Evolutionary conservation across 257 asterid genomes (phyloP).

Genomic region (Nicotiana paniculata): DNA sequence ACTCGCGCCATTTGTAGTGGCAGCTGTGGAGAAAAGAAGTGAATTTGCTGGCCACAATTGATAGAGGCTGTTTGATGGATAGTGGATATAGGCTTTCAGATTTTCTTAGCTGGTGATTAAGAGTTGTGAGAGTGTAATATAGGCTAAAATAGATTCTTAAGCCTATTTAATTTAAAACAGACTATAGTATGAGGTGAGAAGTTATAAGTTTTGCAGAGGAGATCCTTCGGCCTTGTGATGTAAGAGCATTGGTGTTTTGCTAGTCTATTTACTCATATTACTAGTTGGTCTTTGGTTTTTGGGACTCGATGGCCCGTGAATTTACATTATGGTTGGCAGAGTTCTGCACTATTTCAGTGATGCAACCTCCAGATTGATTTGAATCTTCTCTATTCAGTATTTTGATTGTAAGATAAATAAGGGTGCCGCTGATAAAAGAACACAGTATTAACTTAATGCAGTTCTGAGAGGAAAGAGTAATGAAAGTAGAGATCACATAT

Average conservation of each 20-base stretch:
- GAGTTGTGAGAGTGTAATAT: neutral
- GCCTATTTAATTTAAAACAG: neutral
- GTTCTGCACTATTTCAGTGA: neutral
- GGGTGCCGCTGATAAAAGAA: neutral
- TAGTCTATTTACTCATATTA: neutral
- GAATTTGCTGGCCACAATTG: neutral
- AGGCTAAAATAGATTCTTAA: neutral
- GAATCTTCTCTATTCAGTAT: neutral
- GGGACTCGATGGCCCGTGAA: neutral
- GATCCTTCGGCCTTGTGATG: neutral
- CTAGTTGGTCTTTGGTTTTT: neutral
- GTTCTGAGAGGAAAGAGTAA: neutral
- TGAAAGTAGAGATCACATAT: neutral
- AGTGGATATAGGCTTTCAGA: neutral
- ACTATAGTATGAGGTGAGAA: neutral
- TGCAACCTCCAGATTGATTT: neutral
- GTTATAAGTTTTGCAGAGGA: neutral
- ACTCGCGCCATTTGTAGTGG: neutral
- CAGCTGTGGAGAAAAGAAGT: neutral
- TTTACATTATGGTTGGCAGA: neutral
- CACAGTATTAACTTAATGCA: neutral
- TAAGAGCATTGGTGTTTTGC: neutral
- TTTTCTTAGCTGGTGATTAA: neutral
- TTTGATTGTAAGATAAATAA: neutral
- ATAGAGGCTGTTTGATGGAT: neutral